A percentile compares a stretch with the other conserved stretches of the same genome.
These are phyloP conservation scores for Thuidium tamariscinum DNA, from an alignment of 225 moss, liverwort and hornwort species.

Conservation along the genomic window DNA sequence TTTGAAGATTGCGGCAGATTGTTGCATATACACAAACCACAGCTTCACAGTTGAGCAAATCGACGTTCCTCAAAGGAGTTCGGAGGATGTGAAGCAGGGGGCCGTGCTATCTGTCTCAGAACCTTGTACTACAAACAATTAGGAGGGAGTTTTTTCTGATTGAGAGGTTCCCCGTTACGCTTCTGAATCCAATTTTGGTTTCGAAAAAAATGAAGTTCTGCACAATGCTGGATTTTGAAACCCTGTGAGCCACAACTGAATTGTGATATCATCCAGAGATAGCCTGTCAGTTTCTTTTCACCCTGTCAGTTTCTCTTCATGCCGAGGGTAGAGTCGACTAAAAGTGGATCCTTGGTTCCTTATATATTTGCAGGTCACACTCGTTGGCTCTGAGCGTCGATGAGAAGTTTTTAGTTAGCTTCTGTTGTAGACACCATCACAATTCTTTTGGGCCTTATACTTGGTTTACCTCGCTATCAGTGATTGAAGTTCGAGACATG, in stretches of 20 bases:
- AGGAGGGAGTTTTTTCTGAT: background rate
- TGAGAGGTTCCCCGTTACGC: background rate
- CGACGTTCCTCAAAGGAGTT: slow-evolving; percentile 10
- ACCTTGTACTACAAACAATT: slow-evolving; percentile 1
- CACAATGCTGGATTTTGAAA: background rate
- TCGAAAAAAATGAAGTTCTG: background rate
- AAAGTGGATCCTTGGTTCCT: background rate
- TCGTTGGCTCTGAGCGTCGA: background rate
- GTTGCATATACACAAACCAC: slow-evolving; percentile 93
- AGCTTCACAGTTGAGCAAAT: slow-evolving; percentile 69
- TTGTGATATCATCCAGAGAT: background rate
- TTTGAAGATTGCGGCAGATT: slow-evolving; percentile 93
- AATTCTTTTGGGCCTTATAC: background rate
- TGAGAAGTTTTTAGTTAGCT: background rate
- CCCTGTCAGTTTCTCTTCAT: background rate
- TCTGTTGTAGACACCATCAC: background rate
- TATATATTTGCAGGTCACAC: background rate
- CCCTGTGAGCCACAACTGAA: background rate
- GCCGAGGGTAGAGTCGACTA: background rate
- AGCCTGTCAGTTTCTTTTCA: background rate
- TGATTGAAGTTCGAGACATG: background rate
- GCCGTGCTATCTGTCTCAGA: slow-evolving; percentile 13
- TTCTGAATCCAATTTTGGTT: background rate
- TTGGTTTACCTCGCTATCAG: background rate
- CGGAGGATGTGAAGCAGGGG: slow-evolving; percentile 24